Base-by-base conservation (phyloP, 495 filamentous ascomycete species). In the Aspergillus bridgeri region DNA sequence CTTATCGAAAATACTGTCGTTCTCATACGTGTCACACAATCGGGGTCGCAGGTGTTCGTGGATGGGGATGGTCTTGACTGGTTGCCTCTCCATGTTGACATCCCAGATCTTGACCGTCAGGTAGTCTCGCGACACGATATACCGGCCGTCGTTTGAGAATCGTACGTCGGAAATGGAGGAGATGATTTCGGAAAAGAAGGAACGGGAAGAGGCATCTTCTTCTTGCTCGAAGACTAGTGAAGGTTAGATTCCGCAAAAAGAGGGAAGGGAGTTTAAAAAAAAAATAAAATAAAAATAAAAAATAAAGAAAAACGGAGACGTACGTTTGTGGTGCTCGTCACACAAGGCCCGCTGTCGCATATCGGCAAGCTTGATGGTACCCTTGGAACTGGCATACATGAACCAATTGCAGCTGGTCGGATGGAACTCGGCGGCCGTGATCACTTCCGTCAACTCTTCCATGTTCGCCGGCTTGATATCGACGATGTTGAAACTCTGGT, bases 21-120 rank as follows among this genome's bases (percentile, higher is more conserved):
- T 98, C 74, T 98, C 94, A 68, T 98, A 98, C 6, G 94, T 98
- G 64, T 98, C 94, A 77, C 94, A 98, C 42, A 98, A 82, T 42
- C 93, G 85, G 5, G 94, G 94, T 51, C 94, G 86, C 22, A 98
- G 85, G 66, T 98, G 94, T 65, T 98, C 94, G 71, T 98, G 94
- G 59, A 98, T 98, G 6, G 94, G 94, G 60, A 98, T 98, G 13
- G 95, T 98, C 81, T 98, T 98, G 58, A 98, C 83, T 0, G 94
- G 94, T 59, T 94, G 90, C 27, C 90, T 83, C 73, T 98, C 94
- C 94, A 97, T 98, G 72, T 93, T 95, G 62, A 98, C 92, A 70
- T 98, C 94, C 94, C 94, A 98, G 64, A 98, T 98, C 80, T 98
- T 98, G 65, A 98, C 94, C 1, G 94, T 98, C 58, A 98, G 79